Conservation (phyloP, 176 grass and related monocot genomes). For the Ensete ventricosum region DNA sequence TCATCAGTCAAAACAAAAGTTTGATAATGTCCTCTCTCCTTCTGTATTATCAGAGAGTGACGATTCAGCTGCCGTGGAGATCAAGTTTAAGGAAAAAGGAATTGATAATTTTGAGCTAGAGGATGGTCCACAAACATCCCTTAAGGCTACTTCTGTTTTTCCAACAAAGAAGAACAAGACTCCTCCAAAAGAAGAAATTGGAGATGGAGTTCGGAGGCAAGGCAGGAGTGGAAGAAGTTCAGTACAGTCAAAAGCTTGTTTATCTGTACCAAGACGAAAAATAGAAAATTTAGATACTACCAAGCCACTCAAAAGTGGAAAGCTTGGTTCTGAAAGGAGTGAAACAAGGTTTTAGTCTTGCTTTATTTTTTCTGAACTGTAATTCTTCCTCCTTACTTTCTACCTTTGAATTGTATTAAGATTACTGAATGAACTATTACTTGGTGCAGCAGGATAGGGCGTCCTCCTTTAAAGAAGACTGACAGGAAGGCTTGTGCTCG, state of each 20-base stretch:
- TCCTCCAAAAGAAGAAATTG: not conserved
- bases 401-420: not conserved
- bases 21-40: slow-evolving; percentile 41
- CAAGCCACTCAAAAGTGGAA: slow-evolving; percentile 54
- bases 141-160: not conserved
- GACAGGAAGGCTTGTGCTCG: slow-evolving; percentile 52
- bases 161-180: slow-evolving; percentile 3
- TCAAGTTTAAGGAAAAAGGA: slow-evolving; percentile 58
- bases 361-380: not conserved
- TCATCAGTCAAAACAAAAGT: slow-evolving; percentile 24
- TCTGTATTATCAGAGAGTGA: slow-evolving; percentile 64
- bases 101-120: slow-evolving; percentile 35
- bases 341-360: slow-evolving; percentile 40
- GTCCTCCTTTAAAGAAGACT: slow-evolving; percentile 48
- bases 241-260: slow-evolving; percentile 42
- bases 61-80: slow-evolving; percentile 34
- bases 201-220: slow-evolving; percentile 41
- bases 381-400: not conserved
- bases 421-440: slow-evolving; percentile 1
- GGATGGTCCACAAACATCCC: not conserved
- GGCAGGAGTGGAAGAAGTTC: slow-evolving; percentile 59
- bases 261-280: slow-evolving; percentile 50
- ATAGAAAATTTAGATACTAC: slow-evolving; percentile 29
- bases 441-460: slow-evolving; percentile 53
- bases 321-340: slow-evolving; percentile 46